phyloP scores from a whole-genome alignment of 2,329 filamentous ascomycete genomes.

The Cladosporium cucumerinum region DNA sequence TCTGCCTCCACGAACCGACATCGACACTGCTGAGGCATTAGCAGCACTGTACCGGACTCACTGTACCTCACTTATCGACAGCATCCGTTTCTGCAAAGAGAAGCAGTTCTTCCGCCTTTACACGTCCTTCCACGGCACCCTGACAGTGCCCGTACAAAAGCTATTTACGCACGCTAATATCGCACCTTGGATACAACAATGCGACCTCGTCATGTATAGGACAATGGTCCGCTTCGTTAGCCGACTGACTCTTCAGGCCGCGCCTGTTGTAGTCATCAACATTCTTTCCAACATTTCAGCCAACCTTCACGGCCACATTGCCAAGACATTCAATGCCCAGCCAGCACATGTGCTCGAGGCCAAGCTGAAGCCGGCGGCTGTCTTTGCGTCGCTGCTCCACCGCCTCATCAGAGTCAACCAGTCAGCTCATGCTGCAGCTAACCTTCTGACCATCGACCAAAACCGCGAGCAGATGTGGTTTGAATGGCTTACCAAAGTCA shows the following conservation, averaged over 20 bases:
- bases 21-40: conserved; percentile 80
- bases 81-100: conserved; percentile 92
- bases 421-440: conserved; percentile 88
- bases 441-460: conserved; percentile 82
- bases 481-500: conserved; percentile 71
- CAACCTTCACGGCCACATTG: conserved; percentile 74
- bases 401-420: conserved; percentile 88
- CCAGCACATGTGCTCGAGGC: conserved; percentile 82
- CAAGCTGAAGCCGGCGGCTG: conserved; percentile 80
- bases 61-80: conserved; percentile 92
- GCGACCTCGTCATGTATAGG: conserved; percentile 93
- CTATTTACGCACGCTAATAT: conserved; percentile 77
- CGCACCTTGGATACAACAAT: conserved; percentile 90
- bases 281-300: conserved; percentile 84
- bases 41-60: conserved; percentile 88
- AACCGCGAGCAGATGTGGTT: conserved; percentile 94
- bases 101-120: conserved; percentile 95
- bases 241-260: conserved; percentile 83
- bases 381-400: conserved; percentile 83
- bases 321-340: conserved; percentile 78
- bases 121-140: conserved; percentile 89
- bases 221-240: conserved; percentile 93
- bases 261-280: conserved; percentile 81
- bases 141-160: conserved; percentile 95
- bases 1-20: conserved; percentile 76